Percentiles rank a stretch among this genome's conserved stretches.
Evolutionary conservation across 768 basidiomycete genomes (phyloP).

Genomic region (Boletellus ananiceps): DNA sequence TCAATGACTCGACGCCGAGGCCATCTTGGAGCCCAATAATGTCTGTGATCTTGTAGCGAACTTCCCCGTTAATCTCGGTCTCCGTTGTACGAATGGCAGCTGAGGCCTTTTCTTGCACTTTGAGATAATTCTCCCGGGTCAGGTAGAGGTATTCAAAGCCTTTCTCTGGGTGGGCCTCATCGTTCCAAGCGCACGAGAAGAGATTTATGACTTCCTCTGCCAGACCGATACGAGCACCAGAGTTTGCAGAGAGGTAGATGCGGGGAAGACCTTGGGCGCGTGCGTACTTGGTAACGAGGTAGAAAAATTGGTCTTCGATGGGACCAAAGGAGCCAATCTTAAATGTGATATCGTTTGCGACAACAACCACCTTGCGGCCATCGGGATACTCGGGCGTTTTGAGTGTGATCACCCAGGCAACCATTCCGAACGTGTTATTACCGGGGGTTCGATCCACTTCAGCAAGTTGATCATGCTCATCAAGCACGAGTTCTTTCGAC

Average conservation of each 20-base stretch:
- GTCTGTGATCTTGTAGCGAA: conserved; percentile 90
- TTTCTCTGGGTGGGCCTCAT: conserved; percentile 79
- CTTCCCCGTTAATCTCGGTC: conserved; percentile 81
- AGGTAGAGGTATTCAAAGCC: conserved; percentile 95
- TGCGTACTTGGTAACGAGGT: conserved; percentile 89
- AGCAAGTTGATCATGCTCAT: conserved; percentile 85
- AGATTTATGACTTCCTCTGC: conserved; percentile 87
- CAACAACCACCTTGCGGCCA: conserved; percentile 82
- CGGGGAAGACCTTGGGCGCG: conserved; percentile 85
- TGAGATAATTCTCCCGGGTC: conserved; percentile 85
- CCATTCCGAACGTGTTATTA: conserved; percentile 95
- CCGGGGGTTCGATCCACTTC: conserved; percentile 93
- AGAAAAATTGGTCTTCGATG: conserved; percentile 94
- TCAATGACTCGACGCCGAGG: conserved; percentile 92
- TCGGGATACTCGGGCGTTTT: conserved; percentile 87
- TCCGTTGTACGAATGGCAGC: conserved; percentile 77
- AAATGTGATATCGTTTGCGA: conserved; percentile 98
- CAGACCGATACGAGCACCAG: conserved; percentile 93
- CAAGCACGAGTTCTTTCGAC: conserved; percentile 87
- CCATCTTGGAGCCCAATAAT: conserved; percentile 98
- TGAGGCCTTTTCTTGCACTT: conserved; percentile 81
- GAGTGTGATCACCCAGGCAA: conserved; percentile 94
- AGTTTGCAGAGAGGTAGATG: conserved; percentile 98
- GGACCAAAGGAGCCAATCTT: conserved; percentile 99
- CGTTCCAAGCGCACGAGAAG: conserved; percentile 92